Evolutionary conservation across 2,329 filamentous ascomycete genomes (phyloP), one percentile per base, ranked within the genome.

Genomic region (Chaetomium olivaceum): DNA sequence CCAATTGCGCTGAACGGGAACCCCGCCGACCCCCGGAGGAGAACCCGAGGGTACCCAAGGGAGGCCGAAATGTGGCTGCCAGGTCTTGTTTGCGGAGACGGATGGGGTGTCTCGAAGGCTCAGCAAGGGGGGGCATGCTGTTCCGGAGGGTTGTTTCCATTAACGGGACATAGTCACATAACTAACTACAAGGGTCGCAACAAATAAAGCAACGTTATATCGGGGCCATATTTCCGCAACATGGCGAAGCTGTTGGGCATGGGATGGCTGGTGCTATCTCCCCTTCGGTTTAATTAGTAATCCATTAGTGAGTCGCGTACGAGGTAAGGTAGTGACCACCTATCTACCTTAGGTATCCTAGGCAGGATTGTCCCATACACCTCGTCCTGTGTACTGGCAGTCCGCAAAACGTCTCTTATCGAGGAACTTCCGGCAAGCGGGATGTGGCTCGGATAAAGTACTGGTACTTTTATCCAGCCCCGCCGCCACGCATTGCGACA

Each of bases 21-120:
- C 62, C 62, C 27, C 33, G 62, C 52, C 33, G 12, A 48, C 33
- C 50, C 33, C 56, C 36, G 62, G 23, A 27, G 33, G 54, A 57
- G 61, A 56, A 64, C 56, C 52, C 61, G 54, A 55, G 54, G 27
- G 54, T 46, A 39, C 39, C 43, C 21, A 59, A 50, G 33, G 56
- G 33, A 46, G 46, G 39, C 50, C 27, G 60, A 57, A 43, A n/a
- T 57, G 61, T 59, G 50, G 56, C 48, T 64, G 48, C 33, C 36
- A 29, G 27, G 27, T n/a, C 21, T 58, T 58, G 54, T 11, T 43
- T 52, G 46, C 12, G 23, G 12, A 27, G 33, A 39, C 33, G 56
- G 57, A 56, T 25, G 62, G 62, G 62, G 62, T 64, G 62, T 11
- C n/a, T 43, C 51, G 31, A 51, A 64, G 21, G 27, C 39, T 5